Conservation (phyloP, 106 monocot genomes). For the Alisma plantagoaquatica region DNA sequence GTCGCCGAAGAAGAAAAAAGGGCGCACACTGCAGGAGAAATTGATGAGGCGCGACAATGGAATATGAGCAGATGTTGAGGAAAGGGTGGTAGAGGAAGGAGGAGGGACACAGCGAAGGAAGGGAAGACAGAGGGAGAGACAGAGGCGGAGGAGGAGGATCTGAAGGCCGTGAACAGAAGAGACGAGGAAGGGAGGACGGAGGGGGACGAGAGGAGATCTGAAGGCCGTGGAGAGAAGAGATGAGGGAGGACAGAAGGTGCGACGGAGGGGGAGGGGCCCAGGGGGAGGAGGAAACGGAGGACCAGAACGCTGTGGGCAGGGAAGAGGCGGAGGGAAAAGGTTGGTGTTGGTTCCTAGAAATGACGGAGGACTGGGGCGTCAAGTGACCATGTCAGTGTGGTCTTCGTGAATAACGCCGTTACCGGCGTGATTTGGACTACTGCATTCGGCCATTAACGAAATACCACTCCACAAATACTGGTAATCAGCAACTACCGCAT, state of each 20-base stretch:
- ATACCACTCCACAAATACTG: too few relatives aligned
- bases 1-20: too few relatives aligned
- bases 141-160: not conserved
- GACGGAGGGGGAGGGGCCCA: not conserved
- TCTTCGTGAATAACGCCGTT: too few relatives aligned
- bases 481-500: too few relatives aligned
- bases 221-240: not conserved
- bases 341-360: not conserved
- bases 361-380: not conserved
- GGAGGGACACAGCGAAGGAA: not conserved
- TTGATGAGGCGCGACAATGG: too few relatives aligned
- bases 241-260: not conserved
- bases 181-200: not conserved
- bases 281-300: not conserved
- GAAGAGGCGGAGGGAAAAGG: not conserved
- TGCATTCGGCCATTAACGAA: too few relatives aligned
- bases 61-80: not conserved
- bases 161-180: not conserved
- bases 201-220: not conserved
- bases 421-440: too few relatives aligned
- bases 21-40: too few relatives aligned
- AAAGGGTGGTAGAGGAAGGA: not conserved
- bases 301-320: not conserved
- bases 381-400: too few relatives aligned
- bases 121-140: not conserved